A percentile compares a stretch with the other conserved stretches of the same genome.
phyloP scores from a whole-genome alignment of 768 basidiomycete genomes.

The Tylopilus rubrobrunneus region DNA sequence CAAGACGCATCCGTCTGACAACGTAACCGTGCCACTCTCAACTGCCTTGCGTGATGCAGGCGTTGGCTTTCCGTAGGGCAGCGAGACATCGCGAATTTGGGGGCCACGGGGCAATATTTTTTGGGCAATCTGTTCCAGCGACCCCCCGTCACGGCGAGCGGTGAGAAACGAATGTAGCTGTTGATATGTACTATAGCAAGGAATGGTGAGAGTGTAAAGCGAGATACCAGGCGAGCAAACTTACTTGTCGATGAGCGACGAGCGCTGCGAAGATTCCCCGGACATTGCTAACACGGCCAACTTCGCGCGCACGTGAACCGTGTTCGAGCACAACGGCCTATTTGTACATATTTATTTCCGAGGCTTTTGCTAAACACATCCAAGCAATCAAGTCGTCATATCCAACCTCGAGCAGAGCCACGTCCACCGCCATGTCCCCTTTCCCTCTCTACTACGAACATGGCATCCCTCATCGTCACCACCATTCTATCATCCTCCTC shows the following conservation, averaged over 20 bases:
- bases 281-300: constrained; percentile 35
- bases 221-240: not conserved
- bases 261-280: constrained; percentile 52
- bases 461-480: constrained; percentile 73
- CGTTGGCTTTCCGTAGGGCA: constrained; percentile 69
- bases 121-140: constrained; percentile 54
- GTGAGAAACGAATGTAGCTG: constrained; percentile 59
- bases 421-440: constrained; percentile 78
- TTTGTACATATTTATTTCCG: constrained; percentile 23
- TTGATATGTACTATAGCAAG: constrained; percentile 51
- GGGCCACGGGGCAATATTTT: constrained; percentile 54
- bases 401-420: constrained; percentile 71
- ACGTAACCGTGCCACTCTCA: constrained; percentile 60
- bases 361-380: constrained; percentile 22
- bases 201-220: constrained; percentile 4
- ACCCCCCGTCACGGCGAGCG: constrained; percentile 56
- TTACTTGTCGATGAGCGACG: constrained; percentile 69
- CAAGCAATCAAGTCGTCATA: constrained; percentile 29
- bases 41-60: constrained; percentile 62
- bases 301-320: not conserved
- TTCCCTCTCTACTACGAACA: constrained; percentile 85
- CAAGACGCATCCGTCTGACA: constrained; percentile 62
- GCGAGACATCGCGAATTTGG: constrained; percentile 53
- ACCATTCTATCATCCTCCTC: constrained; percentile 58
- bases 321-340: constrained; percentile 11